Base-by-base conservation (phyloP, 345 rosid species). In the Populus pruinosa region DNA sequence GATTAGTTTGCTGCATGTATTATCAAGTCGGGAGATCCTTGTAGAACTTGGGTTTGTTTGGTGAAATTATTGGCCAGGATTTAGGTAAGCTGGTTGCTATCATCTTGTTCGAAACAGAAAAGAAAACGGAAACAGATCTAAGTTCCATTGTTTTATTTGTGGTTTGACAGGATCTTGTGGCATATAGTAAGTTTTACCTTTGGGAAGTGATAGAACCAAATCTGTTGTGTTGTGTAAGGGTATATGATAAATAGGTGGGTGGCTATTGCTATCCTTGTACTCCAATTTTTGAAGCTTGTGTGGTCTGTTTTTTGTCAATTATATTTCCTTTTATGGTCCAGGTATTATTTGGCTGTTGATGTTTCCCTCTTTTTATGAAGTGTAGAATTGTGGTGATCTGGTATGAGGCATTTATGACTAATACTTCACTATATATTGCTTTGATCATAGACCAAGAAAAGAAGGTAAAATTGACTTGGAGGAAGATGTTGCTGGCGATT, bases 391-490 rank as follows among this genome's bases (percentile, higher is more conserved):
- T 71, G 61, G 10, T 67, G 50, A 47, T 47, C 18, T 47, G 50
- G n/a, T 61, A 59, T n/a, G 6, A 50, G 70, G 59, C 43, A 70
- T 69, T 74, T 21, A 39, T 67, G 75, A 66, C 49, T 69, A 25
- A 50, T 39, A 68, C 18, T 70, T 68, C 65, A 5, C 33, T 18
- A 8, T 53, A 16, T 33, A 18, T 33, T 31, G 44, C 69, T 21
- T 29, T 81, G 41, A 72, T 67, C 14, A 70, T 78, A 89, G 93
- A 79, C 81, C 78, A 82, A 87, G 93, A 82, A 85, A 83, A 72
- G 90, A 86, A 79, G 90, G 89, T 72, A 84, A 67, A 78, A 90
- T 89, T 75, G 90, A 85, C 77, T 67, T 88, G 17, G 90, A 88
- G 69, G 91, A 83, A 76, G 92, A 88, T 47, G 6, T 47, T 0